These are phyloP conservation scores for Chlorociboria aeruginascens DNA, from an alignment of 495 filamentous ascomycete genomes.

Conservation along the genomic window DNA sequence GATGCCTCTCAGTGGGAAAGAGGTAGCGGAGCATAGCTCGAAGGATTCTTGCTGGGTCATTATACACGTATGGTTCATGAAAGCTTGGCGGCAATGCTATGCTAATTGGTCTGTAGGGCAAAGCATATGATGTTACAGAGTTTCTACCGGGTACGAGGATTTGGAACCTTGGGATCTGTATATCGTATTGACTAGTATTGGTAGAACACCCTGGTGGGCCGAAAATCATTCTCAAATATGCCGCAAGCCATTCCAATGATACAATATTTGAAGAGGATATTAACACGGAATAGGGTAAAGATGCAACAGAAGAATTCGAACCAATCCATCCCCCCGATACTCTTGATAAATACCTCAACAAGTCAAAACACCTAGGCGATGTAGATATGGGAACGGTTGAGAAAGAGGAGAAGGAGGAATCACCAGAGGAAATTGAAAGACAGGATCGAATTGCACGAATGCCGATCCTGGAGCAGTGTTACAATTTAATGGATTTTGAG, in stretches of 20 bases:
- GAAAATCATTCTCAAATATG: slow-evolving; percentile 72
- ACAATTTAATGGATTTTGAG: slow-evolving; percentile 93
- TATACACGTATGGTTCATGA: slow-evolving; percentile 39
- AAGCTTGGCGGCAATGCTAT: neutral
- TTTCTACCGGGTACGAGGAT: slow-evolving; percentile 39
- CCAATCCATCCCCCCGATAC: slow-evolving; percentile 72
- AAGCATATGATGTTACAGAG: slow-evolving; percentile 73
- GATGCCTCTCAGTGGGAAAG: slow-evolving; percentile 18
- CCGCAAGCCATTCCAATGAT: slow-evolving; percentile 22
- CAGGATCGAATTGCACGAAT: slow-evolving; percentile 63
- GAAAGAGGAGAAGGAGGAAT: slow-evolving; percentile 52
- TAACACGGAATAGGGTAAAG: slow-evolving; percentile 43
- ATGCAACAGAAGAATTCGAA: slow-evolving; percentile 75
- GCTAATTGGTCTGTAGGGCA: slow-evolving; percentile 24
- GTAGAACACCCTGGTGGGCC: slow-evolving; percentile 66
- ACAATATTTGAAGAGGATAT: neutral
- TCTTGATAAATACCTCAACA: slow-evolving; percentile 69
- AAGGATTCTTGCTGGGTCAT: slow-evolving; percentile 70
- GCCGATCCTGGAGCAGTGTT: slow-evolving; percentile 81
- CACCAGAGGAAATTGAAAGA: slow-evolving; percentile 68
- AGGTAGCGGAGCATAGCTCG: slow-evolving; percentile 45
- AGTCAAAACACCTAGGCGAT: slow-evolving; percentile 77
- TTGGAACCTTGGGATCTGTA: neutral
- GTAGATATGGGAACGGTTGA: slow-evolving; percentile 85
- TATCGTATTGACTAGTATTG: neutral